Conservation (phyloP, 306 rosid species). For the Quercus berberidifolia region DNA sequence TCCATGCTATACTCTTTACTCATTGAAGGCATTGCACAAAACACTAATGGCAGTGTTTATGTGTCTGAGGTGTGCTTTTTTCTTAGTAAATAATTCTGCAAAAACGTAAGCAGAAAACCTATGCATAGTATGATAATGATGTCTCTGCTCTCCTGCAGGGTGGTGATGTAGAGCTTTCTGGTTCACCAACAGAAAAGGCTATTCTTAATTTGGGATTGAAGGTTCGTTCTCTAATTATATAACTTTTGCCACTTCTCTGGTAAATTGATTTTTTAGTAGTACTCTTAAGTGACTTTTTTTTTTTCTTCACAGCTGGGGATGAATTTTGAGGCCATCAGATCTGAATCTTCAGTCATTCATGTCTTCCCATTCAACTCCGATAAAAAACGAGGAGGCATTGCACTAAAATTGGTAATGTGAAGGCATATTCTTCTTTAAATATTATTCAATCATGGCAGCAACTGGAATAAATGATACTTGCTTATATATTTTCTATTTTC, state of each 20-base stretch:
- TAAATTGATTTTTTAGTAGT: background rate
- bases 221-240: slow-evolving; percentile 35
- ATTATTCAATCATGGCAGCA: too few species aligned
- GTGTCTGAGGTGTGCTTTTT: slow-evolving; percentile 53
- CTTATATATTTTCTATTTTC: too few species aligned
- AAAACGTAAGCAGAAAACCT: background rate
- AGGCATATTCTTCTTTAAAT: background rate
- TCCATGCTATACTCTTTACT: slow-evolving; percentile 44
- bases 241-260: background rate
- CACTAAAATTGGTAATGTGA: slow-evolving; percentile 49
- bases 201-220: slow-evolving; percentile 68
- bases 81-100: background rate
- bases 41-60: slow-evolving; percentile 74
- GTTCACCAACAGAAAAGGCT: slow-evolving; percentile 94
- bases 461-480: too few species aligned
- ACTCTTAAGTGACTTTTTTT: slow-evolving; percentile 2
- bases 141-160: slow-evolving; percentile 34
- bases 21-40: slow-evolving; percentile 71
- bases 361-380: slow-evolving; percentile 88
- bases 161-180: slow-evolving; percentile 64
- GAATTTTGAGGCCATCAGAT: slow-evolving; percentile 56
- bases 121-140: background rate
- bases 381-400: slow-evolving; percentile 85
- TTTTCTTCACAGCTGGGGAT: slow-evolving; percentile 69
- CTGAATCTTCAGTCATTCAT: slow-evolving; percentile 57